Conservation (phyloP, 352 stramenopile species). For the Blastocystis sp. region DNA sequence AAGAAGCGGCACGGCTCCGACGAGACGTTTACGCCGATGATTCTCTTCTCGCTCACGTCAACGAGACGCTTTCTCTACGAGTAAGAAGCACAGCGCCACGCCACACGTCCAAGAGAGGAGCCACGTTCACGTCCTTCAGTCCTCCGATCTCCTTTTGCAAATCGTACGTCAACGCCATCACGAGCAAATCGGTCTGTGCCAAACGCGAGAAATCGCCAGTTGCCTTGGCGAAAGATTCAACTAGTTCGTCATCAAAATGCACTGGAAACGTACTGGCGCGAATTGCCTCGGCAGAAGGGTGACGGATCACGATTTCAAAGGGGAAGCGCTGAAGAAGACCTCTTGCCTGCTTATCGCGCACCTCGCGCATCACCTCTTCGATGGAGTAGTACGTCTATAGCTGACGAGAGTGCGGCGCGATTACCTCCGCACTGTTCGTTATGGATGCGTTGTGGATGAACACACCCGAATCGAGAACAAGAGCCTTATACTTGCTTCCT, state of each 20-base stretch:
- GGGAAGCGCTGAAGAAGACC: slow-evolving; percentile 50
- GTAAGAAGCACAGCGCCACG: not conserved
- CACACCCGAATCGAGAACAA: slow-evolving; percentile 58
- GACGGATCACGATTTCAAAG: slow-evolving; percentile 66
- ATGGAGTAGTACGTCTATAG: slow-evolving; percentile 63
- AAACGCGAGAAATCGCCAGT: slow-evolving; percentile 72
- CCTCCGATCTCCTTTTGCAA: slow-evolving; percentile 67
- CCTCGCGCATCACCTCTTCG: slow-evolving; percentile 63
- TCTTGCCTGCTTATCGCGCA: slow-evolving; percentile 54
- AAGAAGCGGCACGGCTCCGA: slow-evolving; percentile 33
- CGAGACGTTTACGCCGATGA: slow-evolving; percentile 66
- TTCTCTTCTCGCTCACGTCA: slow-evolving; percentile 56
- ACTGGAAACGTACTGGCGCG: not conserved
- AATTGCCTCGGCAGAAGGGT: slow-evolving; percentile 59
- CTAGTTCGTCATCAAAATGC: slow-evolving; percentile 3
- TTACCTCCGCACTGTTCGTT: slow-evolving; percentile 4
- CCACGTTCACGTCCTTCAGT: slow-evolving; percentile 54
- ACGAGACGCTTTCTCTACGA: slow-evolving; percentile 52
- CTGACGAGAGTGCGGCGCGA: not conserved
- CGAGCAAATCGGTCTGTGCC: slow-evolving; percentile 48
- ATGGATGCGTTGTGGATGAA: slow-evolving; percentile 60
- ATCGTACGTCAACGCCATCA: slow-evolving; percentile 69
- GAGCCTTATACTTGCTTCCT: slow-evolving; percentile 42
- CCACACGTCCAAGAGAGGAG: slow-evolving; percentile 32
- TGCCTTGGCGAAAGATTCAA: slow-evolving; percentile 29